Evolutionary conservation across 140 eudicot genomes (phyloP).

Genomic region (Flaveria floridana): DNA sequence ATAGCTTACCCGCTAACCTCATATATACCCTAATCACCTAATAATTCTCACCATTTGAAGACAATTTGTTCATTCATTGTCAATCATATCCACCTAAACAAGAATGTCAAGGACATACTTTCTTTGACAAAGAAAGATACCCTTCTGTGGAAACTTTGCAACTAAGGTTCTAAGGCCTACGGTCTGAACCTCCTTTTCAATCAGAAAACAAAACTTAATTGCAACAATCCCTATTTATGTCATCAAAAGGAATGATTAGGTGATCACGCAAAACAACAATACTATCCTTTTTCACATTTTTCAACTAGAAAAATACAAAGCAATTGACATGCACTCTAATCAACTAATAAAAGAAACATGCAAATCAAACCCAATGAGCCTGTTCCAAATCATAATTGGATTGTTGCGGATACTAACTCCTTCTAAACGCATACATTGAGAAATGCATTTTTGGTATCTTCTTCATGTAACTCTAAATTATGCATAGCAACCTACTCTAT

Average conservation of each 20-base stretch:
- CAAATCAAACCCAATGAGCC: background rate
- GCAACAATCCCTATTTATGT: slow-evolving; percentile 9
- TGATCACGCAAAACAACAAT: background rate
- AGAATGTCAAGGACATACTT: background rate
- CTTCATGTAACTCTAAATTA: background rate
- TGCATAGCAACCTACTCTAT: background rate
- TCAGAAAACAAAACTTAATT: background rate
- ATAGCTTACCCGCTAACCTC: background rate
- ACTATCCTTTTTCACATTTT: background rate
- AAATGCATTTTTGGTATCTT: background rate
- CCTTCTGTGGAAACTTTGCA: background rate
- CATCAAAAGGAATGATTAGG: background rate
- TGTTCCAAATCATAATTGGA: background rate
- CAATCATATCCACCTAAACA: slow-evolving; percentile 13
- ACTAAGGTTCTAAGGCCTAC: background rate
- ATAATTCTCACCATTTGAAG: background rate
- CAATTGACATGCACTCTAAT: background rate
- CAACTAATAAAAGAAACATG: slow-evolving; percentile 15
- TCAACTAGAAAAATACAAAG: slow-evolving; percentile 11
- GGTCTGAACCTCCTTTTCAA: background rate
- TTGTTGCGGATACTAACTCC: slow-evolving; percentile 2
- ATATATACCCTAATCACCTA: slow-evolving; percentile 5
- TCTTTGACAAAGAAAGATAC: slow-evolving; percentile 5
- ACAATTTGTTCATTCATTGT: background rate
- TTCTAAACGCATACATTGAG: background rate